Evolutionary conservation across 2,329 filamentous ascomycete species (phyloP), one percentile per base, ranked within the genome.

Genomic region (Lachnellula cervina): DNA sequence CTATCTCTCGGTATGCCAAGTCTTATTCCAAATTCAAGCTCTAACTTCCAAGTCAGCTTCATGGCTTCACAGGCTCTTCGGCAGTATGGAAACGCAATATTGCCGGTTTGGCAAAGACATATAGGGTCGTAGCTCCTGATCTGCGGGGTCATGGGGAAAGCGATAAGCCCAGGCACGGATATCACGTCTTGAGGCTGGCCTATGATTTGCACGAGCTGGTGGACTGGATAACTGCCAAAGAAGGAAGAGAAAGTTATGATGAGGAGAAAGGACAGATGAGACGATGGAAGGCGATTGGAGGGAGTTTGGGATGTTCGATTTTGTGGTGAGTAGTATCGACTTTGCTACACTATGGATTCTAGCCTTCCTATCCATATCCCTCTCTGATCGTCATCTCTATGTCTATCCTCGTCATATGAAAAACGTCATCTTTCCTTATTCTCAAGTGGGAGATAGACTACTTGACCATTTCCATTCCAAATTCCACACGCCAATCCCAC

Each of bases 11-110:
- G 2, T 11, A 3, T 32, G 11, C 8, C 4, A 32, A 32, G 28
- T 32, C 28, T 8, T 32, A 32, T 11, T 11, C 28, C 28, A 32
- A 11, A 19, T 14, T 37, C 40, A 14, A 34, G 16, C 7, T 5
- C 52, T 52, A 44, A 56, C 13, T 37, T 16, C 4, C 17, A 50
- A 34, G 47, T n/a, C 38, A 70, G 68, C 62, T 70, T 19, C 68
- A 70, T 46, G 68, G 68, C 49, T 70, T 69, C 54, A 69, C 67
- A 2, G 68, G 68, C n/a, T 67, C 66, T 11, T 63, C 60, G 5
- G 54, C 49, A 32, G 66, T 68, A 35, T 70, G 64, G 65, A 55
- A 65, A 37, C 56, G 57, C n/a, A 70, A 70, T 44, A 62, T 69
- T 43, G 54, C 57, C 21, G 51, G 55, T n/a, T 56, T 69, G 16